Percentiles rank a stretch among this genome's conserved stretches.
These are phyloP conservation scores for Diplocarpon mali DNA, from an alignment of 2,329 filamentous ascomycete genomes.

Conservation along the genomic window DNA sequence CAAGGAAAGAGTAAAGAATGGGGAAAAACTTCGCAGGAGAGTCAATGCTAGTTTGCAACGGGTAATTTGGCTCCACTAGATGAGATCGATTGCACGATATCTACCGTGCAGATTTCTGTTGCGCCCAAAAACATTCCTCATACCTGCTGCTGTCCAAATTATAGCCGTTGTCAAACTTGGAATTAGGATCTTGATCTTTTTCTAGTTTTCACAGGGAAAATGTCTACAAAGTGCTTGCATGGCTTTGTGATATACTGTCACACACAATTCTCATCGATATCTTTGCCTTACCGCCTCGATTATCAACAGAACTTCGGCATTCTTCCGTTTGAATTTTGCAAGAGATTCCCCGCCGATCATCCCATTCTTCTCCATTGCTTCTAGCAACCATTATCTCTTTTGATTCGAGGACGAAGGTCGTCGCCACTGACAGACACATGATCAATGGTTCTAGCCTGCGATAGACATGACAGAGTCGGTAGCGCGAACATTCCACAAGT, in stretches of 20 bases:
- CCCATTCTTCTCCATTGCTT: slow-evolving; percentile 37
- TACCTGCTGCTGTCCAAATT: too few species aligned
- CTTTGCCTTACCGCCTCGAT: slow-evolving; percentile 5
- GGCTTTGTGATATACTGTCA: not conserved
- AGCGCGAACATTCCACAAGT: slow-evolving; percentile 43
- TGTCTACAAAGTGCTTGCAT: not conserved
- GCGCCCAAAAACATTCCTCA: too few species aligned
- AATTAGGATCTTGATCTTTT: too few species aligned
- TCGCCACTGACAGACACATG: slow-evolving; percentile 45
- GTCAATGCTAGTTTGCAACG: not conserved
- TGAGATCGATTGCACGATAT: not conserved
- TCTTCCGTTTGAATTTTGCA: slow-evolving; percentile 37
- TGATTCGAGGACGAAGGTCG: slow-evolving; percentile 42
- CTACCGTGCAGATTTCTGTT: too few species aligned
- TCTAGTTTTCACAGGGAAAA: too few species aligned
- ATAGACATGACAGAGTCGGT: slow-evolving; percentile 34
- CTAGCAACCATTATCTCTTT: slow-evolving; percentile 36
- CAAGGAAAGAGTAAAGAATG: not conserved
- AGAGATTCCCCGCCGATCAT: slow-evolving; percentile 38
- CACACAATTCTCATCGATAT: not conserved
- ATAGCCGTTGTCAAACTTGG: too few species aligned
- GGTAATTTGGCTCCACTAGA: not conserved
- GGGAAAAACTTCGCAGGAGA: not conserved
- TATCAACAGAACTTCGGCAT: slow-evolving; percentile 37
- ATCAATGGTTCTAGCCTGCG: slow-evolving; percentile 36